Conservation (phyloP, 1,284 basidiomycete genomes). For the Apiotrichum domesticum region DNA sequence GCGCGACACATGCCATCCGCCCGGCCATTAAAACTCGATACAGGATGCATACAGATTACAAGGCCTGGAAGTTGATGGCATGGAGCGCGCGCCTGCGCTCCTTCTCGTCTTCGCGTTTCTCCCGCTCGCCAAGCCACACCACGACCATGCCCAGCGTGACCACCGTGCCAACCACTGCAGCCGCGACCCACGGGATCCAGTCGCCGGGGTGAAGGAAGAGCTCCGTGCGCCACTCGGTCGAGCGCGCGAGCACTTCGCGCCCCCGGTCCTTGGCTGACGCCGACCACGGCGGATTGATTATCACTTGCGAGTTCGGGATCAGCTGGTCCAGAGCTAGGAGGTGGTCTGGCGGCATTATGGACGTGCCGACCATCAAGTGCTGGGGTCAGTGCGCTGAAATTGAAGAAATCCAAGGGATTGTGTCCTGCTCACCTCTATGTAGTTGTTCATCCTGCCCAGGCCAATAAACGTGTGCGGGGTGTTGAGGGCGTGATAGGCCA, state of each 20-base stretch:
- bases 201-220: constrained; percentile 89
- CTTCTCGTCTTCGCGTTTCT: constrained; percentile 91
- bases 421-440: constrained; percentile 65
- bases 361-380: constrained; percentile 86
- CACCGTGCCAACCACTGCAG: constrained; percentile 72
- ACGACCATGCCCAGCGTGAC: constrained; percentile 73
- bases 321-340: constrained; percentile 90
- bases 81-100: constrained; percentile 81
- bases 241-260: constrained; percentile 18
- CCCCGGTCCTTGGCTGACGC: background rate
- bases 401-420: no score
- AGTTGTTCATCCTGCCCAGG: constrained; percentile 98
- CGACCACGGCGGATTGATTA: constrained; percentile 71
- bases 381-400: constrained; percentile 10
- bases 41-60: constrained; percentile 48
- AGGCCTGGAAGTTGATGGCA: constrained; percentile 93
- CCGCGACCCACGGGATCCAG: constrained; percentile 95
- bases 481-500: constrained; percentile 78
- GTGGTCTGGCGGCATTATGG: constrained; percentile 60
- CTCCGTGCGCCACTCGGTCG: constrained; percentile 71
- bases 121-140: constrained; percentile 78
- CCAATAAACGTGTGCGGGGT: constrained; percentile 95
- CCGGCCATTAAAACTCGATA: no score
- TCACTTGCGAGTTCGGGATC: constrained; percentile 93
- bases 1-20: no score